Evolutionary conservation across 2,329 filamentous ascomycete genomes (phyloP), one percentile per base, ranked within the genome.

Genomic region (Esteya vermicola): DNA sequence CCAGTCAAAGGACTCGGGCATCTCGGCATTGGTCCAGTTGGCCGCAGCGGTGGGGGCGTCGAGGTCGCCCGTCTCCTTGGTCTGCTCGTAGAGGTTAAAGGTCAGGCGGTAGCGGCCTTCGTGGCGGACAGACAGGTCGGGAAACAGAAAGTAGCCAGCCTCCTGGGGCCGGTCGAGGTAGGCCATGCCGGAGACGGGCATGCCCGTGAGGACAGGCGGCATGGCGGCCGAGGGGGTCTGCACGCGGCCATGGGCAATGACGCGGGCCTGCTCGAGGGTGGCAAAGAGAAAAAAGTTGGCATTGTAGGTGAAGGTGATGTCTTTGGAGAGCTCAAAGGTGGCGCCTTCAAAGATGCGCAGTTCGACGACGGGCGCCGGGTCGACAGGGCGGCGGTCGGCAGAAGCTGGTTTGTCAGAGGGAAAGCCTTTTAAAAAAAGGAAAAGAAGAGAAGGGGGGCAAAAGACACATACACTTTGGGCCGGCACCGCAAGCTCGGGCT

Each of bases 201-300:
- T 89, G 48, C 91, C 91, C 0, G 89, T 96, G 50, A 98, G 65
- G 20, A 96, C 88, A 0, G 91, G 83, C 33, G 81, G 78, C 43
- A 77, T 79, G 37, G 76, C 74, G 10, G 81, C 73, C n/a, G 76
- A 66, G 23, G 69, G 70, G 12, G 70, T 69, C 50, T 77, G 75
- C 34, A 84, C 75, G 48, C 86, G 81, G 38, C 82, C 83, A 43
- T 85, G 81, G 16, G 85, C 85, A 44, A 95, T 81, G 23, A 78
- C 75, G 28, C 88, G 82, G 22, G 85, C 82, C 51, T 85, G 78
- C 55, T 95, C 86, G 43, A 98, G 70, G 6, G 86, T 95, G 38
- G 88, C 85, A 53, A 85, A 96, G 31, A 96, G 78, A 63, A 98
- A 96, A 72, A 96, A 96, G 61, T 93, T 94, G 55, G 88, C 88